Percentiles rank a stretch among this genome's conserved stretches.
phyloP scores from a whole-genome alignment of 2,329 filamentous ascomycete genomes.

The Aspergillus melleus region DNA sequence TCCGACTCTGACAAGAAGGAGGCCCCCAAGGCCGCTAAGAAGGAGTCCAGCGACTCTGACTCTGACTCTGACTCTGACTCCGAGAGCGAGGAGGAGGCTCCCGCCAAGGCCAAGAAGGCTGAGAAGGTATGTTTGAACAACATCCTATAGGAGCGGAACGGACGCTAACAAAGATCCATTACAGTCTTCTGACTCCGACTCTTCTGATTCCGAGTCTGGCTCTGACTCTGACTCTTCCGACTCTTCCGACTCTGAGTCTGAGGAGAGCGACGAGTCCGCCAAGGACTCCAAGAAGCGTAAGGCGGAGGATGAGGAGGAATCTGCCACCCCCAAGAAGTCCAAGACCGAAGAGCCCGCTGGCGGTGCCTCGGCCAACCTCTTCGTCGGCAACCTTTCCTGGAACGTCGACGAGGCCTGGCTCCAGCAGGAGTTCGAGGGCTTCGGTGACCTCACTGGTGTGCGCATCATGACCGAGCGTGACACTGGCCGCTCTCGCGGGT shows the following conservation, averaged over 20 bases:
- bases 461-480: conserved; percentile 83
- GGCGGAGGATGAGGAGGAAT: conserved; percentile 47
- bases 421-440: conserved; percentile 76
- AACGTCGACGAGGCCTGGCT: conserved; percentile 83
- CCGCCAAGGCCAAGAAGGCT: conserved; percentile 28
- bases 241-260: conserved; percentile 33
- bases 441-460: conserved; percentile 69
- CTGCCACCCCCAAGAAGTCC: conserved; percentile 57
- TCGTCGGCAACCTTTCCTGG: conserved; percentile 89
- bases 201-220: conserved; percentile 13
- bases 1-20: conserved; percentile 22
- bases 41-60: conserved; percentile 27
- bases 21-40: conserved; percentile 24
- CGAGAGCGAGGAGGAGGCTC: conserved; percentile 29
- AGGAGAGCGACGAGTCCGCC: conserved; percentile 33
- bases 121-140: conserved; percentile 24
- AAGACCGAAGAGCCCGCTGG: conserved; percentile 52
- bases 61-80: conserved; percentile 41
- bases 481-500: conserved; percentile 79
- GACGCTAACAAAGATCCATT: conserved; percentile 8
- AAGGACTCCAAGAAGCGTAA: conserved; percentile 50
- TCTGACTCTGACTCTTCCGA: conserved; percentile 15
- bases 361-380: conserved; percentile 63
- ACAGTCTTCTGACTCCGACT: conserved; percentile 10
- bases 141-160: background rate